Evolutionary conservation across 305 asterid species (phyloP).

Genomic region (Stenogyne calaminthoides): DNA sequence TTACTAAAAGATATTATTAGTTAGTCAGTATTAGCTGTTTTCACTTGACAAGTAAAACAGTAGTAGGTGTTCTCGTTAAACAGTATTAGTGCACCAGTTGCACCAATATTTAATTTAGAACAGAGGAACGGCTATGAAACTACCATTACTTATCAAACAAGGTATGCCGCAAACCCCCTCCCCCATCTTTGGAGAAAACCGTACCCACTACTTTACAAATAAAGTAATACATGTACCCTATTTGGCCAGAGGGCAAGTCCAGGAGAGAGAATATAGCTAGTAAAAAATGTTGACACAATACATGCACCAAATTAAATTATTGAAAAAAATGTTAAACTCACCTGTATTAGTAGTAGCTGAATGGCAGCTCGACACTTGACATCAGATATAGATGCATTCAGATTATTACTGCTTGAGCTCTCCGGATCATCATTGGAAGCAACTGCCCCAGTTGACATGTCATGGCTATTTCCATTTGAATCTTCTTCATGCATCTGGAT

Average conservation of each 20-base stretch:
- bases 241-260: neutral
- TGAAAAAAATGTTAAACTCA: conserved; percentile 25
- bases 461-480: conserved; percentile 45
- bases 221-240: neutral
- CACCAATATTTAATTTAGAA: too few relatives aligned
- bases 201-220: neutral
- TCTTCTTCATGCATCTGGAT: conserved; percentile 56
- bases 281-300: neutral
- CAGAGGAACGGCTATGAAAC: too few relatives aligned
- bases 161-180: neutral
- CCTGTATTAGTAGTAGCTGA: conserved; percentile 96
- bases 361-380: conserved; percentile 89
- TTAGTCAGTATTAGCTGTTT: too few relatives aligned
- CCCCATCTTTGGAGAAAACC: neutral
- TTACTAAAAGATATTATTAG: too few relatives aligned
- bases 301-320: conserved; percentile 1
- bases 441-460: conserved; percentile 54
- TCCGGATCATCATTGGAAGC: conserved; percentile 53
- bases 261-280: neutral
- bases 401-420: conserved; percentile 51
- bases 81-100: too few relatives aligned
- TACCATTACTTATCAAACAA: too few relatives aligned
- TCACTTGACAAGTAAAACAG: too few relatives aligned
- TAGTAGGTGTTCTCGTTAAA: too few relatives aligned
- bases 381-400: conserved; percentile 71